Percentiles rank a stretch among this genome's conserved stretches.
Evolutionary conservation across 2,329 filamentous ascomycete species (phyloP).

Genomic region (Alternaria postmessia): DNA sequence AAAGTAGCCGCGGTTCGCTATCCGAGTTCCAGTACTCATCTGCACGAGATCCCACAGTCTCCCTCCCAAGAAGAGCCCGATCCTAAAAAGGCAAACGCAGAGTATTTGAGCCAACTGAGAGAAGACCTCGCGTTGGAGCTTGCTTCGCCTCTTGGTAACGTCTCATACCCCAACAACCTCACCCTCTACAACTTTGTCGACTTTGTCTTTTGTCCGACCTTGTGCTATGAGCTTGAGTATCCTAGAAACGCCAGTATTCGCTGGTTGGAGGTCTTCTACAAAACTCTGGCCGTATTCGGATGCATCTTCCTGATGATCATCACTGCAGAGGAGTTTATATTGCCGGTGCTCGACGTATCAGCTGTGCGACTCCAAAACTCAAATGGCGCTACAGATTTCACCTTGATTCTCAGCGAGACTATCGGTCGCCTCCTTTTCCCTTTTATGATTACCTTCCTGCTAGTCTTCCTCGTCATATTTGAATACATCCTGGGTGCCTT

Average conservation of each 20-base stretch:
- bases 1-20: constrained; percentile 79
- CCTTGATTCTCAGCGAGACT: constrained; percentile 85
- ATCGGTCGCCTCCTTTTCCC: constrained; percentile 93
- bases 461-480: constrained; percentile 98
- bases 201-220: constrained; percentile 88
- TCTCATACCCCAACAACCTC: constrained; percentile 90
- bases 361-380: constrained; percentile 60
- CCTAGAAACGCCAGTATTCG: constrained; percentile 78
- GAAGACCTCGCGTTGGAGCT: constrained; percentile 90
- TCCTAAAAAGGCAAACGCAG: constrained; percentile 47
- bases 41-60: constrained; percentile 60
- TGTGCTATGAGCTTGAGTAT: constrained; percentile 98
- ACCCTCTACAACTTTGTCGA: constrained; percentile 83
- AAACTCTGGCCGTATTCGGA: constrained; percentile 88
- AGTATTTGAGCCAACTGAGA: constrained; percentile 71
- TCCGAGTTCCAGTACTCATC: constrained; percentile 60
- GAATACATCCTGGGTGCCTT: constrained; percentile 96
- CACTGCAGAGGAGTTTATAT: constrained; percentile 92
- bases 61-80: constrained; percentile 54
- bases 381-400: constrained; percentile 67
- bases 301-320: constrained; percentile 95
- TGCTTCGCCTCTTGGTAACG: constrained; percentile 85
- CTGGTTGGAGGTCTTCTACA: constrained; percentile 83
- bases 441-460: constrained; percentile 93
- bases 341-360: constrained; percentile 84